Conservation (phyloP, 2,329 filamentous ascomycete genomes). For the Chrysosporium keratinophilum region DNA sequence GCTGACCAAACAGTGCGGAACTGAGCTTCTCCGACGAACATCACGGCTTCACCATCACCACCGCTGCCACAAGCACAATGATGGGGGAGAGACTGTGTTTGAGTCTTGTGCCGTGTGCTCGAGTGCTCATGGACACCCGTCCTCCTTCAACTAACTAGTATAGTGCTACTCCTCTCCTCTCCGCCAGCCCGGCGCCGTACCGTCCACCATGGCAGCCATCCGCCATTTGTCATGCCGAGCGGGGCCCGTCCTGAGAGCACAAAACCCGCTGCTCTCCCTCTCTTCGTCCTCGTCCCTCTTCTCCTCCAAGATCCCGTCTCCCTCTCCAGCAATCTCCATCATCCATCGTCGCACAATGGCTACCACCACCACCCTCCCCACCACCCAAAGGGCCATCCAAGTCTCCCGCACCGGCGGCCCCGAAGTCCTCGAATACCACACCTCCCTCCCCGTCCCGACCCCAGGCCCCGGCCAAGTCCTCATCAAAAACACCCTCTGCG, state of each 20-base stretch:
- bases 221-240: slow-evolving; percentile 8
- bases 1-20: too few species aligned
- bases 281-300: not conserved
- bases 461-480: slow-evolving; percentile 62
- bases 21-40: too few species aligned
- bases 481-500: slow-evolving; percentile 68
- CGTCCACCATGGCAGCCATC: not conserved
- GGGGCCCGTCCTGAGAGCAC: slow-evolving; percentile 4
- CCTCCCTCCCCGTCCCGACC: slow-evolving; percentile 59
- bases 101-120: too few species aligned
- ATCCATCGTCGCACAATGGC: slow-evolving; percentile 18
- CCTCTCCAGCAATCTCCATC: not conserved
- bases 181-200: not conserved
- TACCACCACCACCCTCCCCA: slow-evolving; percentile 43
- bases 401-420: slow-evolving; percentile 62
- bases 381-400: slow-evolving; percentile 62
- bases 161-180: too few species aligned
- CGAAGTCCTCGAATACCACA: slow-evolving; percentile 61
- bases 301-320: not conserved
- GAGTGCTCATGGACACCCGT: too few species aligned
- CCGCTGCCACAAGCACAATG: too few species aligned
- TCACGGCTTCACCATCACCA: too few species aligned
- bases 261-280: not conserved
- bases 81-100: too few species aligned
- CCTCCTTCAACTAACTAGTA: too few species aligned